A percentile compares a stretch with the other conserved stretches of the same genome.
Evolutionary conservation across 2,329 filamentous ascomycete genomes (phyloP).

Genomic region (Hypomyces perniciosus): DNA sequence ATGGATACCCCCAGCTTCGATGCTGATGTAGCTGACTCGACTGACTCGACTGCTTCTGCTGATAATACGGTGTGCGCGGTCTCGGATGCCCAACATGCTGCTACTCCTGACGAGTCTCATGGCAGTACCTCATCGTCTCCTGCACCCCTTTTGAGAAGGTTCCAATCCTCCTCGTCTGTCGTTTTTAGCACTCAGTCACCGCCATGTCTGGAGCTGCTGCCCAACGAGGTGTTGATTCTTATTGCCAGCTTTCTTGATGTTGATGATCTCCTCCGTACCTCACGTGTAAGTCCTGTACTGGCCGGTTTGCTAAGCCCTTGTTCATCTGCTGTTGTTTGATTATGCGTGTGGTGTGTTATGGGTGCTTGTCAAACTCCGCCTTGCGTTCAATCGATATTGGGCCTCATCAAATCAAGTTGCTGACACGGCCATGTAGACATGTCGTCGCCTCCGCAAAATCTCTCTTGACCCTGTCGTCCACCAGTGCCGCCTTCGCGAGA

Average conservation of each 20-base stretch:
- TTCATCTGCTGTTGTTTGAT: too few relatives aligned
- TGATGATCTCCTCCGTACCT: slow-evolving; percentile 48
- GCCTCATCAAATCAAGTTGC: not conserved
- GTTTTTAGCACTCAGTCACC: slow-evolving; percentile 5
- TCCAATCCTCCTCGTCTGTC: not conserved
- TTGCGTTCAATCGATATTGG: not conserved
- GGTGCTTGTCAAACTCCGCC: not conserved
- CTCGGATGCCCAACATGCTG: not conserved
- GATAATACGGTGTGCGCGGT: not conserved
- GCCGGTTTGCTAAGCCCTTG: not conserved
- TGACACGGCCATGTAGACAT: slow-evolving; percentile 41
- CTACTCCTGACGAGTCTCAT: too few relatives aligned
- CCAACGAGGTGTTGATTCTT: slow-evolving; percentile 51
- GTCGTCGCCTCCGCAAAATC: slow-evolving; percentile 55
- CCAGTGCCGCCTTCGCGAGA: slow-evolving; percentile 52
- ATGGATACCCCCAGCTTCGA: slow-evolving; percentile 16
- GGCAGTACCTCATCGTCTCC: not conserved
- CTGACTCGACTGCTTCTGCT: not conserved
- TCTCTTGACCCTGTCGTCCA: slow-evolving; percentile 62
- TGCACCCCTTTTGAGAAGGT: not conserved
- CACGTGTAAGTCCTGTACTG: slow-evolving; percentile 42
- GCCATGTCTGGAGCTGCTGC: slow-evolving; percentile 36
- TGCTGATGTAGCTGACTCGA: slow-evolving; percentile 10
- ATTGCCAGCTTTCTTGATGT: slow-evolving; percentile 53
- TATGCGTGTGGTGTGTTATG: not conserved